Percentiles rank a stretch among this genome's conserved stretches.
These are phyloP conservation scores for Davidsoniella eucalypti DNA, from an alignment of 2,329 filamentous ascomycete species.

Conservation along the genomic window DNA sequence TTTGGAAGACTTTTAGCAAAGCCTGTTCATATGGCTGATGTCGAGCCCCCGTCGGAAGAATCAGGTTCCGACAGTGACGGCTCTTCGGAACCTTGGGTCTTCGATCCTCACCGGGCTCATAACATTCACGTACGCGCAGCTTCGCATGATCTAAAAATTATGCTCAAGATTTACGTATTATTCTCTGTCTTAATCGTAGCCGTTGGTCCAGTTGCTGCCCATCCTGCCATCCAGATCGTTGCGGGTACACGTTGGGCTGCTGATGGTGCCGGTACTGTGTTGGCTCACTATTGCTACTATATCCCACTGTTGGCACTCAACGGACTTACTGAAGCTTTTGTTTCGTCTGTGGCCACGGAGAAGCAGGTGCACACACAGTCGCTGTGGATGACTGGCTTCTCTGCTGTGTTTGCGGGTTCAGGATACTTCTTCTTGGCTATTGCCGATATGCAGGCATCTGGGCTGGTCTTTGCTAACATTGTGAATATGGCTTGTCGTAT, in stretches of 20 bases:
- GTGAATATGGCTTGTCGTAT: constrained; percentile 84
- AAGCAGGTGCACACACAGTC: constrained; percentile 62
- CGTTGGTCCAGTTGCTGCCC: constrained; percentile 60
- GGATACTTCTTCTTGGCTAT: constrained; percentile 62
- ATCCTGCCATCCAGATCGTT: constrained; percentile 55
- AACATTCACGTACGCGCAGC: constrained; percentile 22
- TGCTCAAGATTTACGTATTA: constrained; percentile 59
- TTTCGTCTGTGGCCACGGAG: constrained; percentile 68
- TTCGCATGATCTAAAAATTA: constrained; percentile 37
- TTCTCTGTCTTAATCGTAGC: constrained; percentile 52
- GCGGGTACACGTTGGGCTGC: constrained; percentile 63
- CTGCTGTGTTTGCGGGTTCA: constrained; percentile 53
- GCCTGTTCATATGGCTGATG: too few relatives aligned
- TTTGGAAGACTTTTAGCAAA: constrained; percentile 62
- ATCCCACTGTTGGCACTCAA: constrained; percentile 86
- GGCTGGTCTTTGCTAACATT: constrained; percentile 71
- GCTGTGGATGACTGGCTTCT: constrained; percentile 71
- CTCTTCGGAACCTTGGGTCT: constrained; percentile 15
- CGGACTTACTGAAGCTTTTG: constrained; percentile 82
- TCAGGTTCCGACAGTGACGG: constrained; percentile 13
- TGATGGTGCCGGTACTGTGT: constrained; percentile 54
- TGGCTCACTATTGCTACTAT: constrained; percentile 78
- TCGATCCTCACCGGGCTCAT: too few relatives aligned
- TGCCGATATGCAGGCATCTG: constrained; percentile 53
- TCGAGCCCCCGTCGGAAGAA: too few relatives aligned